Base-by-base conservation (phyloP, 2,329 filamentous ascomycete species). In the Corinectria fuckeliana region DNA sequence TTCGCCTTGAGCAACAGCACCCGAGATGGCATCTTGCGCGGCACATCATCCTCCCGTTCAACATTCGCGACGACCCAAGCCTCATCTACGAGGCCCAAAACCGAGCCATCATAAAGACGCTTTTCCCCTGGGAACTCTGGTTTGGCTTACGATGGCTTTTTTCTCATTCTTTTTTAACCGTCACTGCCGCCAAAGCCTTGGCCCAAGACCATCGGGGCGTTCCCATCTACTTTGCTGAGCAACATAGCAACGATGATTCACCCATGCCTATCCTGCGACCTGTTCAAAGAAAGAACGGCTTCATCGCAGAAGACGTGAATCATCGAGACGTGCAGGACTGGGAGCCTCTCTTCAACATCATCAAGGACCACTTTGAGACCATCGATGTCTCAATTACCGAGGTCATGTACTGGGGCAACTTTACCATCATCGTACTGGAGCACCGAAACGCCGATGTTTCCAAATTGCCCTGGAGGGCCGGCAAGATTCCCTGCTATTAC, bases 121-220 rank as follows among this genome's bases (percentile, higher is more conserved):
- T 55, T 0, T 55, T 55, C 32, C 52, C 51, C n/a, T n/a, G n/a
- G n/a, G 1, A 20, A 8, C 9, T 39, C 23, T 20, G 42, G 42
- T 6, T 6, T 32, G 30, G 21, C 18, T 1, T 8, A 0, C 5
- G 32, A 50, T 5, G 34, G 45, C 11, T n/a, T 20, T 14, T 50
- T 56, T 28, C 26, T 56, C 25, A 16, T 14, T 25, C 50, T 14
- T 9, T 16, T 8, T 34, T 50, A 1, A 14, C 44, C 25, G 18
- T 32, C 21, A 49, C n/a, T 50, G 39, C 53, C 53, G 10, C 34
- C 53, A 2, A 56, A 56, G 26, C 53, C 53, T 6, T 56, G 53
- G 53, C 53, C 47, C 34, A 50, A 44, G 38, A 56, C 26, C 10
- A 38, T 56, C 26, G 53, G 14, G 45, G 53, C 9, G 36, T 50